Conservation (phyloP, 208 protist genomes). For the Leishmania mexicana region DNA sequence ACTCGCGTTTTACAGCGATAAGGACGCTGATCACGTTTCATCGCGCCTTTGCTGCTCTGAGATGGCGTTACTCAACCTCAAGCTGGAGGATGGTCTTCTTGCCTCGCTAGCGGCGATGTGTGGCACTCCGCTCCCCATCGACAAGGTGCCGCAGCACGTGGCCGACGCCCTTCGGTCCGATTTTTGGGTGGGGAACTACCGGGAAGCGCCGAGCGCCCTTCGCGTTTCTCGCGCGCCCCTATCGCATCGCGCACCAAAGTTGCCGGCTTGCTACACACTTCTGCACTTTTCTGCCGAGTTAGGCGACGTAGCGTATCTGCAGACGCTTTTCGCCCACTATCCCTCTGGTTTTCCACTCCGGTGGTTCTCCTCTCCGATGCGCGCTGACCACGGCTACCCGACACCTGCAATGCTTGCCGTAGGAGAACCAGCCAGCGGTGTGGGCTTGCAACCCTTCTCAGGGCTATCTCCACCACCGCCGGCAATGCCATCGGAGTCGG, state of each 20-base stretch:
- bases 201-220: background rate
- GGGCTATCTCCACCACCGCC: background rate
- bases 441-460: background rate
- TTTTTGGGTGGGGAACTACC: background rate
- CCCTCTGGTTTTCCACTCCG: slow-evolving; percentile 19
- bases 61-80: slow-evolving; percentile 51
- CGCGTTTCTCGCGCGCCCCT: background rate
- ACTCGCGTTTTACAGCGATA: background rate
- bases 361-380: slow-evolving; percentile 9
- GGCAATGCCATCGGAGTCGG: background rate
- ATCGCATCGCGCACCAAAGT: background rate
- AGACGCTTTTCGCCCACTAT: background rate
- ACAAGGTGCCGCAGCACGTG: background rate
- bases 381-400: background rate
- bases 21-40: slow-evolving; percentile 10
- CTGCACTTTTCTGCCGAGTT: slow-evolving; percentile 62
- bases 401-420: background rate
- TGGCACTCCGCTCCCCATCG: background rate
- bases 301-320: slow-evolving; percentile 31
- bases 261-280: slow-evolving; percentile 33
- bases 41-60: slow-evolving; percentile 31
- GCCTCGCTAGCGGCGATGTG: slow-evolving; percentile 7
- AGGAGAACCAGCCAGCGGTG: background rate
- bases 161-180: slow-evolving; percentile 13
- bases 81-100: slow-evolving; percentile 33